A percentile compares a stretch with the other conserved stretches of the same genome.
phyloP scores from a whole-genome alignment of 192 early-diverging fungal species.

The Dimargaris cristalligena region DNA sequence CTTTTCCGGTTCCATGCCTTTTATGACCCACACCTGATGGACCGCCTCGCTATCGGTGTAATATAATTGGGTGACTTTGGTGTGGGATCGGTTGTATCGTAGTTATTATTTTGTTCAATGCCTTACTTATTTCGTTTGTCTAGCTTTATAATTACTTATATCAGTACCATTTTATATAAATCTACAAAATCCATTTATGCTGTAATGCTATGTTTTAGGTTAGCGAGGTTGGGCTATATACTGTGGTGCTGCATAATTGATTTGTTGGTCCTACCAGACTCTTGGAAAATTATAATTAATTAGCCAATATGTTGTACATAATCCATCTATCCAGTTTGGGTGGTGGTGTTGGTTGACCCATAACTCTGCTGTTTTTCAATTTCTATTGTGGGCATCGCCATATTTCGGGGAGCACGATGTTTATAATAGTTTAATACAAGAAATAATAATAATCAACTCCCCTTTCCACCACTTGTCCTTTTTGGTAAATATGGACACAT shows the following conservation, averaged over 20 bases:
- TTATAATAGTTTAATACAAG: not conserved
- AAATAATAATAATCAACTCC: not conserved
- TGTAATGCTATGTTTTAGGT: too few species aligned
- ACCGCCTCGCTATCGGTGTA: too few species aligned
- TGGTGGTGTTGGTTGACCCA: not conserved
- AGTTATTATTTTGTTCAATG: not conserved
- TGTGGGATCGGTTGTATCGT: too few species aligned
- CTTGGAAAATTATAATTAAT: too few species aligned
- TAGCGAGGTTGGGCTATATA: too few species aligned
- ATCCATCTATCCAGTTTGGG: not conserved
- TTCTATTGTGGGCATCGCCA: not conserved
- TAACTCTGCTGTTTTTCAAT: not conserved
- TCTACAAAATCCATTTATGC: too few species aligned
- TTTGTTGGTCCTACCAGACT: too few species aligned
- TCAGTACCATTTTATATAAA: too few species aligned
- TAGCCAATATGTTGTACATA: not conserved
- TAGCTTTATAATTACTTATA: not conserved
- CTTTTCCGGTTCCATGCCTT: too few species aligned
- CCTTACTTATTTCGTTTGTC: not conserved
- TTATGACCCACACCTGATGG: too few species aligned
- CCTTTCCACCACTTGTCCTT: not conserved
- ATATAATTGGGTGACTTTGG: too few species aligned
- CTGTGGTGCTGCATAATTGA: too few species aligned
- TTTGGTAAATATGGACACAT: not conserved
- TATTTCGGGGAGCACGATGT: not conserved